phyloP scores from a whole-genome alignment of 139 green algal species.

The Desmodesmus armatus region DNA sequence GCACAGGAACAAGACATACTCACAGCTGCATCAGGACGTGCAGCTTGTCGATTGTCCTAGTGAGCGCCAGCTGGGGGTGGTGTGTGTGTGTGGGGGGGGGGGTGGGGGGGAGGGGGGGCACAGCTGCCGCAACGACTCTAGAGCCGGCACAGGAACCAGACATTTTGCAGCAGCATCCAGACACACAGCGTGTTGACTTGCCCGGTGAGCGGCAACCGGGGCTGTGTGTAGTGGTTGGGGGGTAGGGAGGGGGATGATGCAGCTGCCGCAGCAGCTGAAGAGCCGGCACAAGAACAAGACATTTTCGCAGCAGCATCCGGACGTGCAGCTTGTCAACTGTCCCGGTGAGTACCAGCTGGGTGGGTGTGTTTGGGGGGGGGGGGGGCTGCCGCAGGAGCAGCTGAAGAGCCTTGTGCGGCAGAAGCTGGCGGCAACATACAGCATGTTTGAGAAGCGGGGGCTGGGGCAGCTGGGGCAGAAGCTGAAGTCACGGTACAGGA shows the following conservation, averaged over 20 bases:
- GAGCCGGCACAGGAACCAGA: too few species aligned
- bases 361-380: too few species aligned
- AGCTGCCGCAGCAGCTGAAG: conserved; percentile 78
- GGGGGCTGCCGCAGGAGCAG: too few species aligned
- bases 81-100: too few species aligned
- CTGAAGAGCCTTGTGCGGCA: conserved; percentile 57
- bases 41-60: too few species aligned
- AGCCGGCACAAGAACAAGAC: conserved; percentile 55
- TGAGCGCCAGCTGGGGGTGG: too few species aligned
- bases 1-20: too few species aligned
- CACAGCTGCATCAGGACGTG: conserved; percentile 20
- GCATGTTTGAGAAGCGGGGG: conserved; percentile 72
- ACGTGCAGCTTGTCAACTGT: conserved; percentile 48
- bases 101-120: too few species aligned
- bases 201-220: too few species aligned
- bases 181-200: too few species aligned
- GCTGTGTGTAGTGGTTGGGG: too few species aligned
- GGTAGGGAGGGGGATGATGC: conserved; percentile 70
- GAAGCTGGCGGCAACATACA: conserved; percentile 66
- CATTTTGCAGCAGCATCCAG: conserved; percentile 4
- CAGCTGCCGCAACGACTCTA: too few species aligned
- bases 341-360: neutral
- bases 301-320: conserved; percentile 57
- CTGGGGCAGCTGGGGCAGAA: conserved; percentile 80
- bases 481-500: conserved; percentile 56